Base-by-base conservation (phyloP, 257 asterid genomes). In the Eucommia ulmoides region DNA sequence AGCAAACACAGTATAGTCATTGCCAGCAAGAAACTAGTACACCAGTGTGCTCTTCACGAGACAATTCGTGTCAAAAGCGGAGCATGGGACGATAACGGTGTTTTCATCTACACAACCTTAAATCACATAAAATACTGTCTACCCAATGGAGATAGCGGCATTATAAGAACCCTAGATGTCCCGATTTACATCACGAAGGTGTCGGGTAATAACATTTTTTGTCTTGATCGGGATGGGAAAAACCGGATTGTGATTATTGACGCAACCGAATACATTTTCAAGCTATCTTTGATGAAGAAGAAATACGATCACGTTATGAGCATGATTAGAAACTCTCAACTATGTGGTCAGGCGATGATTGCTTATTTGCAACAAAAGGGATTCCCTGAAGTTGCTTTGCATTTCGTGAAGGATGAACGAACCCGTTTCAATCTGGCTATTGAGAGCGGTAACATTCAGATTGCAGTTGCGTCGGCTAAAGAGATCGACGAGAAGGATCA, bases 361-460 rank as follows among this genome's bases (percentile, higher is more conserved):
- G 96, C 99, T 1, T 91, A 91, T 68, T 70, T 91, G 53, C 99
- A 91, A 77, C 99, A 91, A 74, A 86, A 91, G 73, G 99, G 99
- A 52, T 91, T 91, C 59, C 99, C 97, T 6, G 97, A 86, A 74
- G 95, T 91, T 55, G 98, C 98, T 55, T 74, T 91, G 55, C 81
- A 86, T 81, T 91, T 91, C 50, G 98, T 91, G 59, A 91, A 91
- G 77, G 98, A 91, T 53, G 98, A 86, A 67, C 73, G 78, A 35
- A 81, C 82, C 42, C 84, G 96, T 49, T 91, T 91, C 74, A 81
- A 79, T 72, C 69, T 89, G 49, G 97, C 97, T 55, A 81, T 88
- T 38, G 95, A 88, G 62, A 82, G 95, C 26, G 97, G 97, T 50
- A 88, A 82, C 80, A 88, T 91, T 41, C 92, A 80, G 75, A 83